phyloP scores from a whole-genome alignment of 805 yeast species.

The Phaffomyces antillensis region DNA sequence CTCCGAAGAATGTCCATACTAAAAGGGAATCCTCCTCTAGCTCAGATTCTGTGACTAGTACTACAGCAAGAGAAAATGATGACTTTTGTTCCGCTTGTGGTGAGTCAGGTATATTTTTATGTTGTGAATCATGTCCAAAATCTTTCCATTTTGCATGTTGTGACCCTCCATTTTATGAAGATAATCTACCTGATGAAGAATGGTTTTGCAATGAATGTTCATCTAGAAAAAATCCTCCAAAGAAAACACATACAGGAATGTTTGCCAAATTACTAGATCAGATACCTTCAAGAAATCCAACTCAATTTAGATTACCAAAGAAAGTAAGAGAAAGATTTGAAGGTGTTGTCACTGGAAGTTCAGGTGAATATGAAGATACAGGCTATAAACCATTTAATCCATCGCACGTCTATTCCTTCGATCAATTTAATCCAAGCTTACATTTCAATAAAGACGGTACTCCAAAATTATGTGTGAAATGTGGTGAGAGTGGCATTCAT shows the following conservation, averaged over 20 bases:
- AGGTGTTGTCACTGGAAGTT: constrained; percentile 58
- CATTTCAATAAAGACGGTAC: constrained; percentile 63
- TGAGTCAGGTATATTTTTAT: constrained; percentile 78
- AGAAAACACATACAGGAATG: constrained; percentile 28
- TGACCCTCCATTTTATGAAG: constrained; percentile 80
- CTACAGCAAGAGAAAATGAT: constrained; percentile 47
- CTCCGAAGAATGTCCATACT: constrained; percentile 16
- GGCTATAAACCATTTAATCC: constrained; percentile 44
- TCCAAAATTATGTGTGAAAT: constrained; percentile 65
- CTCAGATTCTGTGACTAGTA: constrained; percentile 22
- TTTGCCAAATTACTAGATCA: constrained; percentile 55
- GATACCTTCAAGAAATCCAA: constrained; percentile 54
- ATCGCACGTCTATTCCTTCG: constrained; percentile 36
- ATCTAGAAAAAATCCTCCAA: constrained; percentile 33
- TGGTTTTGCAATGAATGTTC: constrained; percentile 85
- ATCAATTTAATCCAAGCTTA: constrained; percentile 52
- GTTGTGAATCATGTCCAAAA: constrained; percentile 90
- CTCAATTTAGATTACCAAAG: constrained; percentile 60
- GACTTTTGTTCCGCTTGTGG: constrained; percentile 92
- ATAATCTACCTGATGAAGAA: constrained; percentile 71
- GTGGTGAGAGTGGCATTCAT: constrained; percentile 62
- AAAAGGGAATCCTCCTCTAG: constrained; percentile 21
- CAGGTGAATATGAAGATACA: constrained; percentile 68
- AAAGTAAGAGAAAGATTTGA: constrained; percentile 63
- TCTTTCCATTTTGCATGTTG: constrained; percentile 90